phyloP scores from a whole-genome alignment of 1,284 basidiomycete species.

The Kalmanozyma brasiliensis region DNA sequence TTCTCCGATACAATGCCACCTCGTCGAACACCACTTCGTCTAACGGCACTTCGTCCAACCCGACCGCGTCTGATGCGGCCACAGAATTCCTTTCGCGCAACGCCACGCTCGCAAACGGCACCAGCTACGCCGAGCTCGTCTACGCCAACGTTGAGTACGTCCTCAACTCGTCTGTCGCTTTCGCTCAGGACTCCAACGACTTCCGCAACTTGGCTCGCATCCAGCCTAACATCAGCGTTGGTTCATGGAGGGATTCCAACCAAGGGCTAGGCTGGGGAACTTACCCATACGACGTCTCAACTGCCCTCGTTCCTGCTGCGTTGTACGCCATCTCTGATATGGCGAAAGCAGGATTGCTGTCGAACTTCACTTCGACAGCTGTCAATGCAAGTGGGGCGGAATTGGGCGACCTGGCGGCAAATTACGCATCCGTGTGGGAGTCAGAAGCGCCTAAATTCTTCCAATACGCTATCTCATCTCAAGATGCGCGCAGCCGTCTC shows the following conservation, averaged over 20 bases:
- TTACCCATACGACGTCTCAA: conserved; percentile 72
- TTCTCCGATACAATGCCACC: conserved; percentile 63
- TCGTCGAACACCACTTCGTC: too few species aligned
- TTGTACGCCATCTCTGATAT: conserved; percentile 70
- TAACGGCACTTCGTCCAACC: conserved; percentile 3
- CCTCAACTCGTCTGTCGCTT: conserved; percentile 66
- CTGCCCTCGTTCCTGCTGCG: conserved; percentile 72
- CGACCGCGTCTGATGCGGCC: conserved; percentile 55
- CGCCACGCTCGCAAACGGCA: conserved; percentile 69
- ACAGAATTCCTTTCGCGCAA: conserved; percentile 59
- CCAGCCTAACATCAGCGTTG: conserved; percentile 68
- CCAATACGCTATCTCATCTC: conserved; percentile 68
- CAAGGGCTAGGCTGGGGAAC: conserved; percentile 71
- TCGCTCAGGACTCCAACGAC: conserved; percentile 63
- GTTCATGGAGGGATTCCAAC: conserved; percentile 73
- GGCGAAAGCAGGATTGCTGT: conserved; percentile 67
- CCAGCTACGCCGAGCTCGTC: conserved; percentile 67
- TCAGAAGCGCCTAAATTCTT: conserved; percentile 69
- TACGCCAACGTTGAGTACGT: conserved; percentile 67
- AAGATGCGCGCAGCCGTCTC: conserved; percentile 68
- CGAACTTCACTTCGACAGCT: conserved; percentile 39
- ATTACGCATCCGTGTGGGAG: conserved; percentile 70
- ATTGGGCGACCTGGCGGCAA: conserved; percentile 65
- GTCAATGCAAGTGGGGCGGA: conserved; percentile 5
- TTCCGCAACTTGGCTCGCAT: conserved; percentile 67